phyloP scores from a whole-genome alignment of 805 yeast species.

The Cyberlindnera xishuangbannaensis region DNA sequence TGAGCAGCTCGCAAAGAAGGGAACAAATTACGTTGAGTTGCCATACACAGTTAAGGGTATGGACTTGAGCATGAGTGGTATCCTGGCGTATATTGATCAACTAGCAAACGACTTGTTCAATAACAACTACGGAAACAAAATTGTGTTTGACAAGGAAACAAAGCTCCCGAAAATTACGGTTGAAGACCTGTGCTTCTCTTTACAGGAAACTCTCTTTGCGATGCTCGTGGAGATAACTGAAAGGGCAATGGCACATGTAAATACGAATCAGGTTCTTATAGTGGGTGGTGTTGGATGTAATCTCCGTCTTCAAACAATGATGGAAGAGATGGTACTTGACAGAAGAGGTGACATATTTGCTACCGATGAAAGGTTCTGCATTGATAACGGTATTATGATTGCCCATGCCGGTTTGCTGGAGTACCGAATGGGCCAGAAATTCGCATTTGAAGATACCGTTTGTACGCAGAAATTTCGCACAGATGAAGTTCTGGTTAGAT shows the following conservation, averaged over 20 bases:
- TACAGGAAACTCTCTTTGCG: slow-evolving; percentile 89
- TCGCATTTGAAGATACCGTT: slow-evolving; percentile 60
- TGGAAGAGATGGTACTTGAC: slow-evolving; percentile 90
- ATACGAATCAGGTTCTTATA: slow-evolving; percentile 79
- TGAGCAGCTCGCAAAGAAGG: slow-evolving; percentile 83
- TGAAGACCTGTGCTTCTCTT: slow-evolving; percentile 86
- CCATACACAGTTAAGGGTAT: slow-evolving; percentile 98
- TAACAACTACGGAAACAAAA: slow-evolving; percentile 31
- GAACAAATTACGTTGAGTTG: slow-evolving; percentile 53
- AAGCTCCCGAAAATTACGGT: slow-evolving; percentile 52
- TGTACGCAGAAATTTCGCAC: slow-evolving; percentile 94
- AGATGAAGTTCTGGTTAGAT: slow-evolving; percentile 83
- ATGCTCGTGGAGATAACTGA: slow-evolving; percentile 98
- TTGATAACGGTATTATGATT: slow-evolving; percentile 97
- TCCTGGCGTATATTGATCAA: slow-evolving; percentile 76
- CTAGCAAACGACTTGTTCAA: slow-evolving; percentile 69
- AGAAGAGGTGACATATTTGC: slow-evolving; percentile 87
- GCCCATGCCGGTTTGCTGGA: slow-evolving; percentile 95
- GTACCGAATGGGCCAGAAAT: slow-evolving; percentile 70
- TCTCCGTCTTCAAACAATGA: slow-evolving; percentile 87
- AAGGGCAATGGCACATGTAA: slow-evolving; percentile 97
- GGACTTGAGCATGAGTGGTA: slow-evolving; percentile 97
- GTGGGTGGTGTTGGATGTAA: slow-evolving; percentile 99
- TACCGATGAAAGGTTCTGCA: slow-evolving; percentile 94
- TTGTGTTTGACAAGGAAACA: slow-evolving; percentile 32